Evolutionary conservation across 192 early-diverging fungal genomes (phyloP).

Genomic region (Podila clonocystis): DNA sequence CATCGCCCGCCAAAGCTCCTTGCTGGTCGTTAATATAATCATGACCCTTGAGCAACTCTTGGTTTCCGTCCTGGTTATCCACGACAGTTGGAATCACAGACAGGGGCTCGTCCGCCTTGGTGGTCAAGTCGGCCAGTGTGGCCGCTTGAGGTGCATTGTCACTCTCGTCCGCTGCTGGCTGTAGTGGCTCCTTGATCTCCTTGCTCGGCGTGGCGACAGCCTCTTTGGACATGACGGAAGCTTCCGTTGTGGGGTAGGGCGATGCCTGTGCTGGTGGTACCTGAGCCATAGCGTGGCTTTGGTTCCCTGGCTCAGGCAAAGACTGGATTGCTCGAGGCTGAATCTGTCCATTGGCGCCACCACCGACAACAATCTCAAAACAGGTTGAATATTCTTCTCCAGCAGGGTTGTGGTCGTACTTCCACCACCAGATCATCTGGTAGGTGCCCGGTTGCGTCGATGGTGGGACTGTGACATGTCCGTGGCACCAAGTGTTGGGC

Average conservation of each 20-base stretch:
- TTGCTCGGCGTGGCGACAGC: too few relatives aligned
- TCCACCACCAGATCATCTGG: constrained; percentile 49
- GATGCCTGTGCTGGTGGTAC: neutral
- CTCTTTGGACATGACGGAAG: too few relatives aligned
- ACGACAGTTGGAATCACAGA: constrained; percentile 11
- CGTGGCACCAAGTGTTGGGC: constrained; percentile 49
- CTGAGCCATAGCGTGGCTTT: neutral
- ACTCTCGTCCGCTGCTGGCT: too few relatives aligned
- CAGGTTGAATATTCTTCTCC: constrained; percentile 53
- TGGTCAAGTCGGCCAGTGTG: constrained; percentile 9
- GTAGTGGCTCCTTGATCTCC: too few relatives aligned
- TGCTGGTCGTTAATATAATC: constrained; percentile 8
- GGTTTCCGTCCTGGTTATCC: neutral
- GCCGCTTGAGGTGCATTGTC: neutral
- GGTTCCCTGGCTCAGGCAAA: neutral
- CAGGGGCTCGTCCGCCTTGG: constrained; percentile 20
- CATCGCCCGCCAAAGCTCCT: constrained; percentile 15
- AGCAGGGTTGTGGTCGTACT: constrained; percentile 40
- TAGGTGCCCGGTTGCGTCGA: constrained; percentile 29
- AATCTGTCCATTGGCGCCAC: neutral
- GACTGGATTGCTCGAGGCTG: neutral
- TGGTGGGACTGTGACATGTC: constrained; percentile 14
- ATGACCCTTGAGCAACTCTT: neutral
- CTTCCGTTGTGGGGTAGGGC: neutral
- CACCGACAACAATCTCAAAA: constrained; percentile 36